Evolutionary conservation across 148 eudicot genomes (phyloP).

Genomic region (Vaccinium corymbosum): DNA sequence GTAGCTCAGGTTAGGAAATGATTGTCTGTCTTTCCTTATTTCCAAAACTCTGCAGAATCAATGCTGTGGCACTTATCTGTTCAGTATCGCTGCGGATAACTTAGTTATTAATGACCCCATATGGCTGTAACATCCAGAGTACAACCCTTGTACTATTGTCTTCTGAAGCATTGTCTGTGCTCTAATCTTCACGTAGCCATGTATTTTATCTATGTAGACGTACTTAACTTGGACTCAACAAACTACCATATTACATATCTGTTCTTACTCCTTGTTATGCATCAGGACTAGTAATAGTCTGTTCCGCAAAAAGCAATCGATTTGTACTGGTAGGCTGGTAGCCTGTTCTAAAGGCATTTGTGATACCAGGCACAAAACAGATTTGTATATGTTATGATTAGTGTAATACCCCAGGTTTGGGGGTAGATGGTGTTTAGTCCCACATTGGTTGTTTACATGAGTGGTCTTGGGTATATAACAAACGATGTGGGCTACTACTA

Average conservation of each 20-base stretch:
- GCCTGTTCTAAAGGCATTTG: background rate
- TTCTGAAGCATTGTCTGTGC: background rate
- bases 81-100: background rate
- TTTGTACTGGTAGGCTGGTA: background rate
- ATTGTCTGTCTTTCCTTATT: slow-evolving; percentile 11
- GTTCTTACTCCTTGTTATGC: background rate
- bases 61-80: background rate
- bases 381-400: background rate
- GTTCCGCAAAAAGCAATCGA: background rate
- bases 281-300: background rate
- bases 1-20: slow-evolving; percentile 61
- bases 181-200: background rate
- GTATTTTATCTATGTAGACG: background rate
- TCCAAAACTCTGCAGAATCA: background rate
- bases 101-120: background rate
- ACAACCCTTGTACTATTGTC: slow-evolving; percentile 3
- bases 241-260: background rate
- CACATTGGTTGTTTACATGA: no score
- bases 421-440: no score
- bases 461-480: no score
- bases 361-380: background rate
- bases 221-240: background rate
- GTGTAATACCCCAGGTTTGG: background rate
- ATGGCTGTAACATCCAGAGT: background rate
- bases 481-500: no score